Base-by-base conservation (phyloP, 1,139 yeast genomes). In the Yamadazyma triangularis region DNA sequence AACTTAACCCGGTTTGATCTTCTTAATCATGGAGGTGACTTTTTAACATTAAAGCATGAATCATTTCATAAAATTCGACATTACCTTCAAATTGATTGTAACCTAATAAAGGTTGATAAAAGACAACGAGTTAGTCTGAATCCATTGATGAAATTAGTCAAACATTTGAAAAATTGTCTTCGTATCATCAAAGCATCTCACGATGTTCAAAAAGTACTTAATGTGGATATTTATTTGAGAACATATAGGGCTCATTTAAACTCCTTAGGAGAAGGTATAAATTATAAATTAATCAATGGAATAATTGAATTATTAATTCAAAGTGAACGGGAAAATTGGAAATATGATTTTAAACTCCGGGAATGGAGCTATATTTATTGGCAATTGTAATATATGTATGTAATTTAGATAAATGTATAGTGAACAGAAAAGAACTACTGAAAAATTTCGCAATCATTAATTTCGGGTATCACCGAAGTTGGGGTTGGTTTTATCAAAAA, bases 1-100 rank as follows among this genome's bases (percentile, higher is more conserved):
- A 38, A 44, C 13, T 40, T 56, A 12, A 48, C 58, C 0, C 29
- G 38, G 1, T 34, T 50, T 2, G 44, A 45, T 15, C 35, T 53
- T 4, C 4, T 13, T n/a, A 20, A 19, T 4, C 15, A 20, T 2
- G 12, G 15, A 8, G 26, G 21, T 3, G 39, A 39, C 7, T 38
- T 38, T 24, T 13, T 33, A 4, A 30, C 39, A 2, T 35, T 40
- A 1, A 45, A 41, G 19, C 39, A 48, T 11, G 34, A 45, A 11
- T 27, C 56, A 3, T 66, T 68, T 35, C 70, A 65, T 33, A 35
- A 44, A 7, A 46, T 60, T 8, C 41, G 68, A 27, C 67, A 60
- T 35, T 35, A 39, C 13, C 35, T 67, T 13, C 60, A 54, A 27
- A 32, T 33, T 4, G 30, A 46, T 3, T 38, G 38, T 20, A 45